Conservation (phyloP, 495 filamentous ascomycete genomes). For the Penicillium pancosmium region DNA sequence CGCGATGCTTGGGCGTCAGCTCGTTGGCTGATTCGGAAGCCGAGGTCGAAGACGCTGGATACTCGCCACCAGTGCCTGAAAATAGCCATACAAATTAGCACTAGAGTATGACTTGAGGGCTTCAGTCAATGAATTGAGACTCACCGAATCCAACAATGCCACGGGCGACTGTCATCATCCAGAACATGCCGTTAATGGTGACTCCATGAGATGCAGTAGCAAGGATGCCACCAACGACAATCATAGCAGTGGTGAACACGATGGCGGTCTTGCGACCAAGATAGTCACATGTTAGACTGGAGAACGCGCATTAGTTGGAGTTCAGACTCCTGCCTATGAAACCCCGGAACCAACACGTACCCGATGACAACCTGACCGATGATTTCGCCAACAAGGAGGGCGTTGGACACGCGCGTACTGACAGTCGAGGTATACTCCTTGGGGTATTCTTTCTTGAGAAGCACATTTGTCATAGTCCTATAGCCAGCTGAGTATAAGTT, state of each 20-base stretch:
- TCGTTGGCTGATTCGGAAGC: conserved; percentile 57
- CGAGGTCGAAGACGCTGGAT: conserved; percentile 48
- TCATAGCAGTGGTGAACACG: conserved; percentile 52
- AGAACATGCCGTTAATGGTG: conserved; percentile 54
- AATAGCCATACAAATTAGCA: neutral
- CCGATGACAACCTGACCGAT: conserved; percentile 55
- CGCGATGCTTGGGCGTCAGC: conserved; percentile 41
- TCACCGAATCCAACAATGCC: conserved; percentile 51
- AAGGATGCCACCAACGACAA: conserved; percentile 54
- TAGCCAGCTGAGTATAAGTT: neutral
- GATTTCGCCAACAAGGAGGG: conserved; percentile 55
- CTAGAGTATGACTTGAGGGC: neutral
- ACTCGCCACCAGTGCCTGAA: conserved; percentile 44
- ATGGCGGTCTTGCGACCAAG: conserved; percentile 56
- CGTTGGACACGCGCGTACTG: conserved; percentile 55
- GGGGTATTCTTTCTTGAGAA: conserved; percentile 50
- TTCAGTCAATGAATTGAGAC: neutral
- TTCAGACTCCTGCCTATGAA: neutral
- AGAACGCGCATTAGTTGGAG: neutral
- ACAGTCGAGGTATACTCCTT: conserved; percentile 47
- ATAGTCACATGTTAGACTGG: conserved; percentile 51
- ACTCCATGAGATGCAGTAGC: conserved; percentile 51
- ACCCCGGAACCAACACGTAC: conserved; percentile 14
- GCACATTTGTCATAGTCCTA: conserved; percentile 54
- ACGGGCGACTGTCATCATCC: conserved; percentile 55